Evolutionary conservation across 2,329 filamentous ascomycete genomes (phyloP), one percentile per base, ranked within the genome.

Genomic region (Fulvia fulva): DNA sequence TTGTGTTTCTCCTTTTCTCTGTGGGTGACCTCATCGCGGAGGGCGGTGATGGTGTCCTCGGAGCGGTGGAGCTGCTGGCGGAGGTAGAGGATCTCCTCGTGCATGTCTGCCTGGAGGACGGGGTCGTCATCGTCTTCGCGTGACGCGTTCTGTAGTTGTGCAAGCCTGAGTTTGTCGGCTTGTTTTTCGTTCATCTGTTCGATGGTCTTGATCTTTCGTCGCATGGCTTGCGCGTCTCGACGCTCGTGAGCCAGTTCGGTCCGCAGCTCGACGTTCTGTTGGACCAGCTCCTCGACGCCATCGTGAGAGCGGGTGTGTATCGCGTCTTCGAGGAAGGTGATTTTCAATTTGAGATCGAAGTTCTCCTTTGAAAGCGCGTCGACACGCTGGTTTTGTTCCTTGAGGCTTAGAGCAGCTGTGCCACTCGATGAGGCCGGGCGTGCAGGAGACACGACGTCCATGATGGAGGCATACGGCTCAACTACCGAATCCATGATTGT

Each of bases 331-430:
- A 99, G 82, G 70, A 97, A 99, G 81, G 97, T 95, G 64, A 97
- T 94, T 73, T 96, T 95, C 75, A 97, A 86, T 75, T 97, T 97
- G 56, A 97, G 78, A 72, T 97, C 93, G 71, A 97, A 99, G 65
- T 99, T 99, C 74, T 99, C 94, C 76, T 99, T 99, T 60, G 91
- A 95, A 1, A 97, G 81, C 59, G 92, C 87, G 74, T 99, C 94
- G 63, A 99, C 97, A 14, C 93, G 97, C 75, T 89, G 96, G 71
- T 93, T 96, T 75, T 99, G 94, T 75, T 99, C 94, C 73, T 97
- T 97, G 43, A 99, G 78, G 0, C 94, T 97, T 75, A 99, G 70
- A n/a, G n/a, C n/a, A n/a, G n/a, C 68, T 14, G 68, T n/a, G 60
- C 74, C 78, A 67, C 70, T 73, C 65, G 74, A 77, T 62, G 67